Conservation (phyloP, 1,139 yeast genomes). For the Lodderomyces theae region DNA sequence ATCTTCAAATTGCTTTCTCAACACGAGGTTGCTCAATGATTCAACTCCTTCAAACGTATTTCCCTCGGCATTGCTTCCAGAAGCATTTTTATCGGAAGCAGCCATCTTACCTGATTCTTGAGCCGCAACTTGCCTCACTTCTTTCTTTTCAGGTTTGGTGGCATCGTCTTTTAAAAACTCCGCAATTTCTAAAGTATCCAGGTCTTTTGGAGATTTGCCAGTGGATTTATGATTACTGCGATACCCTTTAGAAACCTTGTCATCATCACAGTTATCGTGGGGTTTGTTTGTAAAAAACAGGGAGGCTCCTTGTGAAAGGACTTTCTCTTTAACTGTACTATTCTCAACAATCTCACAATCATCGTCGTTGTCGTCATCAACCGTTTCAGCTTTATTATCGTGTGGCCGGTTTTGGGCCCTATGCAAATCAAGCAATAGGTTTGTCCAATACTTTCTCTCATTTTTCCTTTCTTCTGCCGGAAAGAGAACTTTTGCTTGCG, state of each 20-base stretch:
- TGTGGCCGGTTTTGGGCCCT: constrained; percentile 14
- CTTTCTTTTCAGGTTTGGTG: not conserved
- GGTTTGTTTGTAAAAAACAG: too few relatives aligned
- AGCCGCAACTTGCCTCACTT: too few relatives aligned
- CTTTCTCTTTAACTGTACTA: not conserved
- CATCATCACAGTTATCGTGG: too few relatives aligned
- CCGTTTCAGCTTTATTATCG: not conserved
- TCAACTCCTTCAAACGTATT: too few relatives aligned
- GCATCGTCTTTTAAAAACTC: not conserved
- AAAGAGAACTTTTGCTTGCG: constrained; percentile 20
- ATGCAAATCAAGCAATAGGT: constrained; percentile 27
- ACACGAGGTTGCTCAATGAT: not conserved
- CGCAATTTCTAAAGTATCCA: not conserved
- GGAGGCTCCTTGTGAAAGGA: too few relatives aligned
- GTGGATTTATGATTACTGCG: not conserved
- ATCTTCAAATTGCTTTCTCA: not conserved
- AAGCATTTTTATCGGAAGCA: too few relatives aligned
- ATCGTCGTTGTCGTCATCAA: constrained; percentile 22
- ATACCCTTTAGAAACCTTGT: not conserved
- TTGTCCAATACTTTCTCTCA: constrained; percentile 31
- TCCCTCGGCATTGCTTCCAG: too few relatives aligned
- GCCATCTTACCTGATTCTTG: not conserved
- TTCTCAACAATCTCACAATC: constrained; percentile 18
- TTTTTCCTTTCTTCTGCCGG: constrained; percentile 32
- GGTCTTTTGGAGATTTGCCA: not conserved